Percentiles rank a stretch among this genome's conserved stretches.
These are phyloP conservation scores for Carex cristatella DNA, from an alignment of 176 grass and related monocot genomes.

Conservation along the genomic window DNA sequence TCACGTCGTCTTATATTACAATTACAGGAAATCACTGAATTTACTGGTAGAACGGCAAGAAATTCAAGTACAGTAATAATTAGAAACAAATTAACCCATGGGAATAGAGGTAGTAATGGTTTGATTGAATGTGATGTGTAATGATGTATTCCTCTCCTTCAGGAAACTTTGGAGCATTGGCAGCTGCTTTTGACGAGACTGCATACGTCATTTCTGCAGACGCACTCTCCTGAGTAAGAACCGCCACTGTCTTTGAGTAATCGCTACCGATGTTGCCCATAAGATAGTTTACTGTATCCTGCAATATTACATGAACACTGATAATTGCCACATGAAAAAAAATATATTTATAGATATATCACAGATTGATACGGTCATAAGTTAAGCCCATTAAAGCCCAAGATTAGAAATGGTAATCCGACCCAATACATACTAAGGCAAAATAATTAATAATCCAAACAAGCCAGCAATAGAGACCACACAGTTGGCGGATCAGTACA, in stretches of 20 bases:
- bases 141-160: constrained; percentile 26
- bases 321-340: background rate
- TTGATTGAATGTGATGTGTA: constrained; percentile 35
- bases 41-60: background rate
- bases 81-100: constrained; percentile 32
- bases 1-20: no score
- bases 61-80: background rate
- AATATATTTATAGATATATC: background rate
- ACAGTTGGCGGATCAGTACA: no score
- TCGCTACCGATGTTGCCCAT: constrained; percentile 28
- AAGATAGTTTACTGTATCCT: constrained; percentile 55
- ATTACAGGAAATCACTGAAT: background rate
- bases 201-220: constrained; percentile 50
- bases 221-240: constrained; percentile 41
- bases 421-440: background rate
- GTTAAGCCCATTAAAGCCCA: background rate
- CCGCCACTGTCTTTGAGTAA: constrained; percentile 35
- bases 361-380: background rate
- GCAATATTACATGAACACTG: background rate
- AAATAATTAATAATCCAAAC: no score
- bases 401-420: background rate
- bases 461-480: no score
- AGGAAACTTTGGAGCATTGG: constrained; percentile 19
- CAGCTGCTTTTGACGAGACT: constrained; percentile 27
- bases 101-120: constrained; percentile 35